Evolutionary conservation across 257 asterid species (phyloP).

Genomic region (Nicotiana otophora): DNA sequence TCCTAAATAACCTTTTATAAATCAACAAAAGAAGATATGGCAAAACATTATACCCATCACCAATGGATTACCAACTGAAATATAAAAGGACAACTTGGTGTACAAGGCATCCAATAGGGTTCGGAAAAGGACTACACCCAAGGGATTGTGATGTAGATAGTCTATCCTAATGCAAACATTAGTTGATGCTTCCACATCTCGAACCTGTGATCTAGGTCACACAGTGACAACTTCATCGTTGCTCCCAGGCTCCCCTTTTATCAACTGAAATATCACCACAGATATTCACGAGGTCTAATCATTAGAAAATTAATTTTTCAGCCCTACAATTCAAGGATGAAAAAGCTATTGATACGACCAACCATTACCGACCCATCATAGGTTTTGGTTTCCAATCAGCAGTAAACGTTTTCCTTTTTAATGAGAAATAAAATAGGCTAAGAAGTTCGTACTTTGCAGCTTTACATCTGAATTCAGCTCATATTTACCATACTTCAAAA

Average conservation of each 20-base stretch:
- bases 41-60: not conserved
- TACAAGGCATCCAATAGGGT: no score
- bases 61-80: not conserved
- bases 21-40: not conserved
- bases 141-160: no score
- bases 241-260: not conserved
- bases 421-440: not conserved
- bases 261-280: not conserved
- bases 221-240: no score
- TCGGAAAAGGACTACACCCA: no score
- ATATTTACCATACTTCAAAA: not conserved
- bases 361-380: not conserved
- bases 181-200: no score
- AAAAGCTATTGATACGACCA: not conserved
- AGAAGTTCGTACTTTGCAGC: not conserved
- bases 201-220: no score
- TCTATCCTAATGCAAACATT: no score
- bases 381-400: not conserved
- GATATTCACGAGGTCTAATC: not conserved
- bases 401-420: not conserved
- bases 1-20: not conserved
- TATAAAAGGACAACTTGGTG: not conserved
- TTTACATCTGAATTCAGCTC: not conserved
- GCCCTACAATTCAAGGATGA: not conserved
- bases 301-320: not conserved